These are phyloP conservation scores for Teunomyces gatunensis DNA, from an alignment of 805 yeast genomes.

Conservation along the genomic window DNA sequence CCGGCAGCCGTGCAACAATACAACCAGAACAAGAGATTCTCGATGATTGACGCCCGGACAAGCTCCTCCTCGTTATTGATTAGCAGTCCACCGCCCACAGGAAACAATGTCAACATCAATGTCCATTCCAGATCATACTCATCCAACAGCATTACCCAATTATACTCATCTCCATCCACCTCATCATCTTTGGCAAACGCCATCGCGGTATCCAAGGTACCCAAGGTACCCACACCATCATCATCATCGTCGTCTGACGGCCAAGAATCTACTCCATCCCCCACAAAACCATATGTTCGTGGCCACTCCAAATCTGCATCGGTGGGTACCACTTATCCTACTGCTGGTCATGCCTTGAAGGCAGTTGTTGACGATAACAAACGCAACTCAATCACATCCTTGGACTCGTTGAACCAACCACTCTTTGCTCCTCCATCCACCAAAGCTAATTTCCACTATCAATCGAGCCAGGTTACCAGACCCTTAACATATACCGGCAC, in stretches of 20 bases:
- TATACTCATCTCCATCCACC: slow-evolving; percentile 65
- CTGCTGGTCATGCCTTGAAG: slow-evolving; percentile 68
- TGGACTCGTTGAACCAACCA: slow-evolving; percentile 14
- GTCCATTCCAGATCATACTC: slow-evolving; percentile 36
- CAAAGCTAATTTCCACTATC: slow-evolving; percentile 3
- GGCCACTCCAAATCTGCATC: slow-evolving; percentile 36
- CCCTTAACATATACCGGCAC: slow-evolving; percentile 32
- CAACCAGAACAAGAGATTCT: slow-evolving; percentile 40
- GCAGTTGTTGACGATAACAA: slow-evolving; percentile 69
- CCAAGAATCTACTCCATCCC: slow-evolving; percentile 16
- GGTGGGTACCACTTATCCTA: slow-evolving; percentile 33
- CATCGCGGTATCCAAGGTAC: slow-evolving; percentile 33
- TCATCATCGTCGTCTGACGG: slow-evolving; percentile 16
- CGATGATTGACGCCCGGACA: slow-evolving; percentile 43
- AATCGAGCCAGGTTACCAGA: slow-evolving; percentile 12
- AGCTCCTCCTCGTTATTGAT: slow-evolving; percentile 17
- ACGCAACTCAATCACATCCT: slow-evolving; percentile 16
- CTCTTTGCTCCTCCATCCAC: slow-evolving; percentile 13
- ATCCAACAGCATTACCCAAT: slow-evolving; percentile 25
- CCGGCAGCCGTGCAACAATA: slow-evolving; percentile 7
- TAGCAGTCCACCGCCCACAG: slow-evolving; percentile 27
- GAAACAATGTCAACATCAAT: slow-evolving; percentile 10
- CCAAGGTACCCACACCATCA: slow-evolving; percentile 12
- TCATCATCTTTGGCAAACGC: slow-evolving; percentile 57
- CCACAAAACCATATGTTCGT: slow-evolving; percentile 17